Evolutionary conservation across 495 filamentous ascomycete genomes (phyloP).

Genomic region (Xylaria curta): DNA sequence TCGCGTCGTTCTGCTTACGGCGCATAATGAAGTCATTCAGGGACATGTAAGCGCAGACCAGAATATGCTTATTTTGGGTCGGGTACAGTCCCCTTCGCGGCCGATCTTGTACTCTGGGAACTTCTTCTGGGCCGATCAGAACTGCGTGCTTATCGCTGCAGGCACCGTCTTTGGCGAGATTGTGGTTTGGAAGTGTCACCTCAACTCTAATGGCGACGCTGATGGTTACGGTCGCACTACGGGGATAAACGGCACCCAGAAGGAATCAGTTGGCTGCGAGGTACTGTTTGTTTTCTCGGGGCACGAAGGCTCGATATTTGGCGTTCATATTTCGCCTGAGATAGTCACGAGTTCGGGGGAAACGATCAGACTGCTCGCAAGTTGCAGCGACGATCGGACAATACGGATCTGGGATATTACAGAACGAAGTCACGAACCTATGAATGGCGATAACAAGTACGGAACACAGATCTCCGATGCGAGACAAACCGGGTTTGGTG

Average conservation of each 20-base stretch:
- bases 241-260: not conserved
- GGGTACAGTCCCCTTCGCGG: conserved; percentile 71
- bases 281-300: conserved; percentile 80
- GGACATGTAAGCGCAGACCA: conserved; percentile 33
- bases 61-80: conserved; percentile 37
- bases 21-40: conserved; percentile 76
- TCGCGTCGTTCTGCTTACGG: conserved; percentile 67
- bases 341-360: conserved; percentile 48
- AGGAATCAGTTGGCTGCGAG: conserved; percentile 31
- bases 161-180: conserved; percentile 96
- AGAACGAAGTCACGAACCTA: conserved; percentile 31
- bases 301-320: conserved; percentile 94
- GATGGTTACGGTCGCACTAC: not conserved
- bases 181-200: conserved; percentile 79
- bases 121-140: conserved; percentile 61
- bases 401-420: conserved; percentile 87
- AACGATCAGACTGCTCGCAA: conserved; percentile 70
- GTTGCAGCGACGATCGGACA: conserved; percentile 94
- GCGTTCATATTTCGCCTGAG: conserved; percentile 74
- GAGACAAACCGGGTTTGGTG: conserved; percentile 57
- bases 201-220: conserved; percentile 21
- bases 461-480: conserved; percentile 39
- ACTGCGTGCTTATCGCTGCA: conserved; percentile 74
- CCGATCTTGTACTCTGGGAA: conserved; percentile 90
- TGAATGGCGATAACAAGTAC: conserved; percentile 14